Conservation (phyloP, 208 protist genomes). For the Trypanosoma grayi region DNA sequence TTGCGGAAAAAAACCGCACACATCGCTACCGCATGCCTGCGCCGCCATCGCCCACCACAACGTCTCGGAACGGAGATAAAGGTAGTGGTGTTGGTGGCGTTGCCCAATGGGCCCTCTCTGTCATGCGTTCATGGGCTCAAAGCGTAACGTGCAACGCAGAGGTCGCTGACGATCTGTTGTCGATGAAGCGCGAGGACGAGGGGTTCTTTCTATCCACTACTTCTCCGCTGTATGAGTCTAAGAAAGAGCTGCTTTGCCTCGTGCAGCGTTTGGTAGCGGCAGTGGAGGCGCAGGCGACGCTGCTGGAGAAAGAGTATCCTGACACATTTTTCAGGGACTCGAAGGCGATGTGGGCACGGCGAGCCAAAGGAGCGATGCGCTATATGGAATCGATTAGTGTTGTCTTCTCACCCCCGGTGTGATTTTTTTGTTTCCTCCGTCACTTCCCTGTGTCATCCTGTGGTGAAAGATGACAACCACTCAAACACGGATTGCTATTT, state of each 20-base stretch:
- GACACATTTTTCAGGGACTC: slow-evolving; percentile 62
- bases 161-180: slow-evolving; percentile 5
- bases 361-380: slow-evolving; percentile 40
- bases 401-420: slow-evolving; percentile 54
- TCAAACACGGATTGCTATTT: too few species aligned
- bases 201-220: slow-evolving; percentile 38
- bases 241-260: slow-evolving; percentile 39
- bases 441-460: not conserved
- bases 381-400: slow-evolving; percentile 62
- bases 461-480: not conserved
- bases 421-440: not conserved
- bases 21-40: slow-evolving; percentile 30
- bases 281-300: slow-evolving; percentile 57
- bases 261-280: slow-evolving; percentile 46
- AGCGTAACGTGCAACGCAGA: slow-evolving; percentile 64
- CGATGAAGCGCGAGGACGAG: slow-evolving; percentile 27
- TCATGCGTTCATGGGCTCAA: slow-evolving; percentile 18
- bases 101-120: slow-evolving; percentile 15
- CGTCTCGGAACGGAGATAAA: too few species aligned
- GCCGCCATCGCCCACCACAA: not conserved
- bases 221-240: slow-evolving; percentile 60
- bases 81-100: not conserved
- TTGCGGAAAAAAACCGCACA: slow-evolving; percentile 59
- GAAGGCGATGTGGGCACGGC: slow-evolving; percentile 41
- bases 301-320: slow-evolving; percentile 63